Percentiles rank a stretch among this genome's conserved stretches.
Evolutionary conservation across 805 yeast genomes (phyloP).

Genomic region (Sugiyamaella boreocaroliniensis): DNA sequence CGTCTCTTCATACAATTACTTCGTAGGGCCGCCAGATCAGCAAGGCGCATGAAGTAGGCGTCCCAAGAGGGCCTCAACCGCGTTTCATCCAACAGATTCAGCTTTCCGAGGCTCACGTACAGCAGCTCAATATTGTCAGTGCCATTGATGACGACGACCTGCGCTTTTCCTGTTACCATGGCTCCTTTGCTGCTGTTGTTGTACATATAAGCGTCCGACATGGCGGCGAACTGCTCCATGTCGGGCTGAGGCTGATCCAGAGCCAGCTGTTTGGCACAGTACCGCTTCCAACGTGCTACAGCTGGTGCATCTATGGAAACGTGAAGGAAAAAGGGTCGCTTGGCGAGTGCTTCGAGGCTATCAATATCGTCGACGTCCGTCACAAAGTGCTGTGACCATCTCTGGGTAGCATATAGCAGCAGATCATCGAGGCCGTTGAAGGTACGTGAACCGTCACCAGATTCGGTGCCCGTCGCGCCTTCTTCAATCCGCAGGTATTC

Average conservation of each 20-base stretch:
- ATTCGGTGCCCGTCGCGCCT: constrained; percentile 8
- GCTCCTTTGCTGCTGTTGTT: constrained; percentile 30
- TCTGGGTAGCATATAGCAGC: constrained; percentile 52
- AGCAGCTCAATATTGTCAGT: constrained; percentile 34
- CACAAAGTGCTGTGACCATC: constrained; percentile 62
- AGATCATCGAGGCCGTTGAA: constrained; percentile 42
- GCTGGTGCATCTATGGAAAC: constrained; percentile 68
- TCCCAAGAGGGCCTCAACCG: constrained; percentile 93
- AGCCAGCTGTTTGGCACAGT: not conserved
- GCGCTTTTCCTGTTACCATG: constrained; percentile 42
- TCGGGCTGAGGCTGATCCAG: constrained; percentile 1
- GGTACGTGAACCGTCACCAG: constrained; percentile 20
- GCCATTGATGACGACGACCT: constrained; percentile 52
- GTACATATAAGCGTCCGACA: constrained; percentile 31
- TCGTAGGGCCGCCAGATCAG: constrained; percentile 86
- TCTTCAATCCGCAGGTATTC: constrained; percentile 3
- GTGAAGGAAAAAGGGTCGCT: constrained; percentile 81
- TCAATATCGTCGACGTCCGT: constrained; percentile 42
- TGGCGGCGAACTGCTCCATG: constrained; percentile 35
- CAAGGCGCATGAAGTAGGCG: constrained; percentile 86
- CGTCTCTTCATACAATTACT: constrained; percentile 96
- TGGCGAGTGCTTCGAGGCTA: constrained; percentile 43
- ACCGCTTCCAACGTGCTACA: constrained; percentile 13
- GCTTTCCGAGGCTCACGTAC: constrained; percentile 33
- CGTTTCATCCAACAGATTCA: constrained; percentile 44